Conservation (phyloP, 2,329 filamentous ascomycete genomes). For the Rutstroemia sydowiana region DNA sequence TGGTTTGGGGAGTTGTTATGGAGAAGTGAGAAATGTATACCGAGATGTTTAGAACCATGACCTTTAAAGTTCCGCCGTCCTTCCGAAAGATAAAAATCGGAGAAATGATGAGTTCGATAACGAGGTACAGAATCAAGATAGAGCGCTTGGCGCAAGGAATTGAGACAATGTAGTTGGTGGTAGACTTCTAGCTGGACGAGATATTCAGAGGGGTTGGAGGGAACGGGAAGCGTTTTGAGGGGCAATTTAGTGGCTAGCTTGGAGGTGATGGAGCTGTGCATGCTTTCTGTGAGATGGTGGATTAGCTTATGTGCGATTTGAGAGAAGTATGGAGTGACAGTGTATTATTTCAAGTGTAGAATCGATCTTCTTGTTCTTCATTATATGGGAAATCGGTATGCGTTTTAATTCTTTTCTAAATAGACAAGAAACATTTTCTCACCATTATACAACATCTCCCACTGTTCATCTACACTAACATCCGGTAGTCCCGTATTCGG, state of each 20-base stretch:
- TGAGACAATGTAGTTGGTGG: not conserved
- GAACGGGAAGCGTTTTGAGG: not conserved
- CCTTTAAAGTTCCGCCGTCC: not conserved
- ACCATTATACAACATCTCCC: slow-evolving; percentile 3
- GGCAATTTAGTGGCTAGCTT: not conserved
- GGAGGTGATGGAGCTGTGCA: not conserved
- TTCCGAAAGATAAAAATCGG: not conserved
- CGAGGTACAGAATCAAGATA: not conserved
- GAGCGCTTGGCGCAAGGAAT: slow-evolving; percentile 1
- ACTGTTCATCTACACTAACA: not conserved
- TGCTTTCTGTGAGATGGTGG: not conserved
- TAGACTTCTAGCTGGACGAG: not conserved
- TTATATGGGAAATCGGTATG: too few species aligned
- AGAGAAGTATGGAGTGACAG: not conserved
- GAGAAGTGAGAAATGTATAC: not conserved
- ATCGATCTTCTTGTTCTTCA: too few species aligned
- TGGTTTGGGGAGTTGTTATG: not conserved
- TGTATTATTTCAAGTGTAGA: not conserved
- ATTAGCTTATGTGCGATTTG: not conserved
- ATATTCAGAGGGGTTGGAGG: not conserved
- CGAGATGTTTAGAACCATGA: slow-evolving; percentile 3
- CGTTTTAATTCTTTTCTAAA: too few species aligned
- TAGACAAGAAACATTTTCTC: too few species aligned
- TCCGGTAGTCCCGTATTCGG: not conserved
- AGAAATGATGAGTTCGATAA: not conserved